Conservation (phyloP, 2,329 filamentous ascomycete genomes). For the Hymenoscyphus albidus region DNA sequence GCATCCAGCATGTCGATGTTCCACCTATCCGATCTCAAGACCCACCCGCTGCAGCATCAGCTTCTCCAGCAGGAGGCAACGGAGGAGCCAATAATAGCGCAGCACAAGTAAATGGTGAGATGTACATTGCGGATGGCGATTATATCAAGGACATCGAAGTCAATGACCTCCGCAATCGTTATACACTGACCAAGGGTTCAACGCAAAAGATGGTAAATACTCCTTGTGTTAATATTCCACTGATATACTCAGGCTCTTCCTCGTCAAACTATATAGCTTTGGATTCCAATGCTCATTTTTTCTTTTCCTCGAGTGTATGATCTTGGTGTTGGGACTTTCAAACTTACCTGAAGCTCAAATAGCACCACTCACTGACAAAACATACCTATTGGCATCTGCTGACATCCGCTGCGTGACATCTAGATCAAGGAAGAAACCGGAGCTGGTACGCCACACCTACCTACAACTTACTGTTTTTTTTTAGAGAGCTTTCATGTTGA, state of each 20-base stretch:
- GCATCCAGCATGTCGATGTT: conserved; percentile 85
- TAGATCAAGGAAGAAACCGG: conserved; percentile 99
- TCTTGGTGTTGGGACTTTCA: conserved; percentile 55
- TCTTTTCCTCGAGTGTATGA: conserved; percentile 35
- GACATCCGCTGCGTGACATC: conserved; percentile 79
- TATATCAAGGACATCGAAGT: conserved; percentile 99
- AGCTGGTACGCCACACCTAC: conserved; percentile 78
- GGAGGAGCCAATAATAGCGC: conserved; percentile 39
- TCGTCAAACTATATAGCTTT: conserved; percentile 26
- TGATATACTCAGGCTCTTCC: conserved; percentile 53
- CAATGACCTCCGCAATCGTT: conserved; percentile 95
- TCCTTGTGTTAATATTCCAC: conserved; percentile 61
- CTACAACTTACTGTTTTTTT: conserved; percentile 40
- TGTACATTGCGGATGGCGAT: conserved; percentile 94
- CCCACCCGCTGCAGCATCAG: conserved; percentile 26
- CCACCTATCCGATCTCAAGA: conserved; percentile 63
- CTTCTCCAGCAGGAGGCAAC: conserved; percentile 25
- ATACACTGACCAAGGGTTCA: conserved; percentile 92
- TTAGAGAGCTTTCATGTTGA: conserved; percentile 50
- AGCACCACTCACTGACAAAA: conserved; percentile 55
- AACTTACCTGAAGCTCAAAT: conserved; percentile 64
- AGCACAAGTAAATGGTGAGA: conserved; percentile 67
- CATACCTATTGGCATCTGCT: conserved; percentile 82
- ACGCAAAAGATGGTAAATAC: conserved; percentile 99
- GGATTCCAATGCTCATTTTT: conserved; percentile 27